These are phyloP conservation scores for Phytophthora fragariaefolia DNA, from an alignment of 352 stramenopile genomes.

Conservation along the genomic window DNA sequence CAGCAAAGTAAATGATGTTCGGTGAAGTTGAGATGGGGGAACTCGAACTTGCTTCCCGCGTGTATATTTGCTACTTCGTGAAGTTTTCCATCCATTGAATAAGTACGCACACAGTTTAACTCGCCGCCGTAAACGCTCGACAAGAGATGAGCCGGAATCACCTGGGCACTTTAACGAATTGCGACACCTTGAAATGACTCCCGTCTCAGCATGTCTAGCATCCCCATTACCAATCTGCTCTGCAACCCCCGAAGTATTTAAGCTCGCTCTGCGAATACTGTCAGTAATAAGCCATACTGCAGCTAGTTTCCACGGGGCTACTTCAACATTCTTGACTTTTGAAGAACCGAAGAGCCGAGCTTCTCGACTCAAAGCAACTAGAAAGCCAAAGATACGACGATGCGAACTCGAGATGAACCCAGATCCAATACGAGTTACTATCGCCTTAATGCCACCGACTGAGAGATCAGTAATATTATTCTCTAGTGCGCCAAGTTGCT, in stretches of 20 bases:
- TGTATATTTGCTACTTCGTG: not conserved
- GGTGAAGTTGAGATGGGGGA: not conserved
- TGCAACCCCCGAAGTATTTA: not conserved
- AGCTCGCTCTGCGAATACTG: not conserved
- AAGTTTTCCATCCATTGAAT: slow-evolving; percentile 34
- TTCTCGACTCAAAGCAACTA: slow-evolving; percentile 18
- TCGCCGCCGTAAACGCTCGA: slow-evolving; percentile 34
- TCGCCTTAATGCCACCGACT: not conserved
- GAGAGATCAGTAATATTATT: slow-evolving; percentile 2
- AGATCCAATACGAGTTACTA: slow-evolving; percentile 20
- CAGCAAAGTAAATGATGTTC: not conserved
- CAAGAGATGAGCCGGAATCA: slow-evolving; percentile 12
- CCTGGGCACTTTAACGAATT: slow-evolving; percentile 18
- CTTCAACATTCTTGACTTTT: not conserved
- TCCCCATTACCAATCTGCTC: not conserved
- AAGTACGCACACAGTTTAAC: slow-evolving; percentile 34
- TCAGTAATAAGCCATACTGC: slow-evolving; percentile 20
- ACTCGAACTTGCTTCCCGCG: slow-evolving; percentile 11
- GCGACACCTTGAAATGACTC: not conserved
- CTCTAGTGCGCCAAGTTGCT: slow-evolving; percentile 17
- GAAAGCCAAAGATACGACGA: slow-evolving; percentile 33
- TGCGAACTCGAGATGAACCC: slow-evolving; percentile 42
- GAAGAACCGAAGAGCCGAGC: not conserved
- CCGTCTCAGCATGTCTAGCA: not conserved
- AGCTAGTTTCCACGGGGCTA: slow-evolving; percentile 1